phyloP scores from a whole-genome alignment of 1,284 basidiomycete genomes.

The Phaffia rhodozyma region DNA sequence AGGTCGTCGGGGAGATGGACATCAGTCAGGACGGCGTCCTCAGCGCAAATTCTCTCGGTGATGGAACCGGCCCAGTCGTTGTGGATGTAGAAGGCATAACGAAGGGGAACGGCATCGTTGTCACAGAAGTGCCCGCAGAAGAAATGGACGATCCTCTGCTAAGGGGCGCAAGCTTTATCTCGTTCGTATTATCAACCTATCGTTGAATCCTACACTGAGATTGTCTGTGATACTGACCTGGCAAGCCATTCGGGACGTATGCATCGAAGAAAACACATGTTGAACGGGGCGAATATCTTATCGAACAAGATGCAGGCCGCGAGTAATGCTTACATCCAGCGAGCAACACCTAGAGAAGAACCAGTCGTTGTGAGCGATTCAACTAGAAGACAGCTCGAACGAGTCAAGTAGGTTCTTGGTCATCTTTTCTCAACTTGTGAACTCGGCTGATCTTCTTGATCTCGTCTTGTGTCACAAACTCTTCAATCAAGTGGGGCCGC shows the following conservation, averaged over 20 bases:
- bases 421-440: background rate
- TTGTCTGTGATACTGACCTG: background rate
- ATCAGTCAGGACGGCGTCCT: conserved; percentile 50
- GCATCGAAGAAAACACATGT: no score
- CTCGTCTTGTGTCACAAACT: background rate
- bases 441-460: background rate
- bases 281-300: no score
- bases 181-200: background rate
- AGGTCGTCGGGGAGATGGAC: conserved; percentile 55
- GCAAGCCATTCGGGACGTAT: background rate
- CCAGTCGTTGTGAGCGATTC: conserved; percentile 1
- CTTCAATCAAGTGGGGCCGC: background rate
- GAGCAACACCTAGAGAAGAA: conserved; percentile 1
- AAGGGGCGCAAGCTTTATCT: conserved; percentile 35
- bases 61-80: conserved; percentile 53
- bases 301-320: no score
- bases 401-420: conserved; percentile 2
- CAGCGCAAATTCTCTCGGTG: conserved; percentile 35
- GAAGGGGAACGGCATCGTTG: conserved; percentile 34
- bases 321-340: background rate
- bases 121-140: conserved; percentile 50
- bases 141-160: conserved; percentile 55
- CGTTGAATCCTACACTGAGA: no score
- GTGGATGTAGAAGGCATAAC: conserved; percentile 47
- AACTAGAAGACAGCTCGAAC: background rate